Evolutionary conservation across 805 yeast genomes (phyloP).

Genomic region (Schwanniomyces occidentalis): DNA sequence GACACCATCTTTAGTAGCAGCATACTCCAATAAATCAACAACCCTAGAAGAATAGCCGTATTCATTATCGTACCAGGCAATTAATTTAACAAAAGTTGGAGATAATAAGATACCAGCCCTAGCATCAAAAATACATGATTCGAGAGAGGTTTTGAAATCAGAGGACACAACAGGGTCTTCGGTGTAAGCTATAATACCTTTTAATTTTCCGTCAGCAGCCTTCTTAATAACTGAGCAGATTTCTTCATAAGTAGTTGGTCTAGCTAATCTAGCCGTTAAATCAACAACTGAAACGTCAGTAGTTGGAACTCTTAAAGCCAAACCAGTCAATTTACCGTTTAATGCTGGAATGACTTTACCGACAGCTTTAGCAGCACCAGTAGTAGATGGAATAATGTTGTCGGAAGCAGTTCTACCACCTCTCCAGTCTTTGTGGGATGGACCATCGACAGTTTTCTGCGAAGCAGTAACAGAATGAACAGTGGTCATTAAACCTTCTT

Average conservation of each 20-base stretch:
- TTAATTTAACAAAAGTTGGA: conserved; percentile 36
- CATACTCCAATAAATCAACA: conserved; percentile 34
- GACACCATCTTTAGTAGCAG: too few species aligned
- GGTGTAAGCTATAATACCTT: conserved; percentile 37
- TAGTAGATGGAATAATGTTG: conserved; percentile 37
- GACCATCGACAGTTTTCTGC: conserved; percentile 39
- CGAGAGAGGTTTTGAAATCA: conserved; percentile 29
- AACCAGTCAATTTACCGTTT: conserved; percentile 38
- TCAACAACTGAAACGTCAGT: conserved; percentile 37
- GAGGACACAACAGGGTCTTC: conserved; percentile 36
- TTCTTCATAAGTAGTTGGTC: conserved; percentile 32
- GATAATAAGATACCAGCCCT: conserved; percentile 38
- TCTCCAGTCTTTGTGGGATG: conserved; percentile 41
- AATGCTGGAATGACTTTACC: conserved; percentile 39
- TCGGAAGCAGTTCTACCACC: conserved; percentile 40
- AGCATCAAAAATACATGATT: conserved; percentile 33
- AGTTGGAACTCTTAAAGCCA: conserved; percentile 38
- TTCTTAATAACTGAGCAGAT: conserved; percentile 31
- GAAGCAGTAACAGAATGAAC: conserved; percentile 40
- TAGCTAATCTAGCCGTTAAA: conserved; percentile 34
- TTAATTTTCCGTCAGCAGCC: conserved; percentile 33
- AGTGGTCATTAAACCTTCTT: conserved; percentile 39
- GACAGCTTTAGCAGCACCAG: conserved; percentile 40
- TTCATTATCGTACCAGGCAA: conserved; percentile 39
- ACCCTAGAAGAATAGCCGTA: conserved; percentile 39